Conservation (phyloP, 1,284 basidiomycete genomes). For the Cystobasidium sp. region DNA sequence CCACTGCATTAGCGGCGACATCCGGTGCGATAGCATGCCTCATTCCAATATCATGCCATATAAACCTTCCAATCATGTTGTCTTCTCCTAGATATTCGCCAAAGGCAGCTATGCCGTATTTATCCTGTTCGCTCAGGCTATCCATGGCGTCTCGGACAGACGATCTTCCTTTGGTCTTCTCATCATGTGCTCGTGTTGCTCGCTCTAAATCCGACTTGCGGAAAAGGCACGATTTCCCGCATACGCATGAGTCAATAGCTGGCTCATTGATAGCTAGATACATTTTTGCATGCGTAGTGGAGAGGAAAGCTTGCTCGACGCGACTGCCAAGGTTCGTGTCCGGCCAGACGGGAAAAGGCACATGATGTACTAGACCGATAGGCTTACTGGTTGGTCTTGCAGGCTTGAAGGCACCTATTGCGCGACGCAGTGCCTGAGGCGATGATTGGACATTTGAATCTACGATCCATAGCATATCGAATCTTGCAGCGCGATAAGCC, state of each 20-base stretch:
- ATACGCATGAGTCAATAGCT: constrained; percentile 90
- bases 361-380: constrained; percentile 92
- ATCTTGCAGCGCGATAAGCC: constrained; percentile 74
- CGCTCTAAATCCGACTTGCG: constrained; percentile 80
- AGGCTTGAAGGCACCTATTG: constrained; percentile 72
- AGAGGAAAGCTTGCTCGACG: constrained; percentile 91
- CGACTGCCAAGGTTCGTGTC: constrained; percentile 69
- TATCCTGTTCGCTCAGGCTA: constrained; percentile 20
- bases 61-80: constrained; percentile 85
- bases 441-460: constrained; percentile 88
- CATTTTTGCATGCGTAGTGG: constrained; percentile 98
- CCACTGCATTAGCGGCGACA: constrained; percentile 83
- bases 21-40: constrained; percentile 86
- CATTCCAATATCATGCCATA: constrained; percentile 88
- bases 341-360: constrained; percentile 81
- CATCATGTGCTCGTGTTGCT: constrained; percentile 54
- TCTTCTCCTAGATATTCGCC: constrained; percentile 89
- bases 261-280: constrained; percentile 90
- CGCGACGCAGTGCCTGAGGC: constrained; percentile 79
- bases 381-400: constrained; percentile 50
- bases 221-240: constrained; percentile 96
- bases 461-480: constrained; percentile 95
- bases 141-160: constrained; percentile 16
- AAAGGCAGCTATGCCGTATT: constrained; percentile 71
- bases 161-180: constrained; percentile 35